Conservation (phyloP, 2,329 filamentous ascomycete species). For the Trichophyton mentagrophytes region DNA sequence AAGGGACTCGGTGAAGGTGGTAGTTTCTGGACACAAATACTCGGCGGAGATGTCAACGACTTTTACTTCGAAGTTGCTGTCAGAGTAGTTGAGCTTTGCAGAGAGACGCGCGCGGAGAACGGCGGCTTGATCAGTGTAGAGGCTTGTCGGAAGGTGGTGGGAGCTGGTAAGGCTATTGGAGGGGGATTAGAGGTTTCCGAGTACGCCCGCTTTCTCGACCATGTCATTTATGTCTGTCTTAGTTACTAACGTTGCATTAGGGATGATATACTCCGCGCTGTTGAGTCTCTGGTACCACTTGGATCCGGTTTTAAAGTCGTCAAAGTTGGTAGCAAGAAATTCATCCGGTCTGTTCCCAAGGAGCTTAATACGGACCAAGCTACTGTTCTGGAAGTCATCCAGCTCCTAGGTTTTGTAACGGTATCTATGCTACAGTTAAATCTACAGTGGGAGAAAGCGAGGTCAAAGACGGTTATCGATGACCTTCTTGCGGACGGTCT, state of each 20-base stretch:
- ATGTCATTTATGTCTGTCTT: not conserved
- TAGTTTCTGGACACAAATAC: slow-evolving; percentile 83
- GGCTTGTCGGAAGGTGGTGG: slow-evolving; percentile 66
- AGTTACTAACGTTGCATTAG: slow-evolving; percentile 23
- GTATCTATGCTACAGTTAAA: slow-evolving; percentile 81
- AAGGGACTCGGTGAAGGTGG: slow-evolving; percentile 39
- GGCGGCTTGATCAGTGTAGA: slow-evolving; percentile 76
- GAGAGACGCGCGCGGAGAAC: slow-evolving; percentile 75
- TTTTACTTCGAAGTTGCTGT: slow-evolving; percentile 98
- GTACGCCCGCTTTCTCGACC: slow-evolving; percentile 26
- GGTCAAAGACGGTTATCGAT: slow-evolving; percentile 80
- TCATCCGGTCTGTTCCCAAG: slow-evolving; percentile 86
- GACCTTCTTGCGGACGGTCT: slow-evolving; percentile 80
- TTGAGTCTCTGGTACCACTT: slow-evolving; percentile 73
- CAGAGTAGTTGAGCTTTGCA: slow-evolving; percentile 85
- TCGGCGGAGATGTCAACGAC: slow-evolving; percentile 86
- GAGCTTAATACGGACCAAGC: slow-evolving; percentile 92
- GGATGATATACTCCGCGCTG: slow-evolving; percentile 82
- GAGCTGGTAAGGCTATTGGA: slow-evolving; percentile 60
- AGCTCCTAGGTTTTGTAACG: slow-evolving; percentile 79
- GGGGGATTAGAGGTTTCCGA: slow-evolving; percentile 67
- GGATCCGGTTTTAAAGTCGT: slow-evolving; percentile 80
- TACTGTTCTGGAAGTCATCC: slow-evolving; percentile 78
- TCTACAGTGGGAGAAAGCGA: slow-evolving; percentile 67
- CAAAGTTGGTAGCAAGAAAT: slow-evolving; percentile 67